A percentile compares a stretch with the other conserved stretches of the same genome.
phyloP scores from a whole-genome alignment of 139 green algal genomes.

The Coelastrella sp. region DNA sequence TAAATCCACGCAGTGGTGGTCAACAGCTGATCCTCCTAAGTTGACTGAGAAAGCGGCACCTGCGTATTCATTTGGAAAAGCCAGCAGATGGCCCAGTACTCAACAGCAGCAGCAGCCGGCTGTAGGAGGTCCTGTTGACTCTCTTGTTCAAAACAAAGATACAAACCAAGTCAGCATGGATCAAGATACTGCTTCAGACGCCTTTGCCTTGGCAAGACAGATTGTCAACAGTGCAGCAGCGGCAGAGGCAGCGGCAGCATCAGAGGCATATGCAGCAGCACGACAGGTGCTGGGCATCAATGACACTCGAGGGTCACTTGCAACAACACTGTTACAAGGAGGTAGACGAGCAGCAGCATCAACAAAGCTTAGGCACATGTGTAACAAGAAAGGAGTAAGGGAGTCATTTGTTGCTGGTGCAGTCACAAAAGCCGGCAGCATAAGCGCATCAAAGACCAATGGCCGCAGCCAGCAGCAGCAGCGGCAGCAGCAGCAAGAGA shows the following conservation, averaged over 20 bases:
- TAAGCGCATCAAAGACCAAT: too few relatives aligned
- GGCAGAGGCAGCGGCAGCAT: constrained; percentile 11
- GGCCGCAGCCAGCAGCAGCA: constrained; percentile 32
- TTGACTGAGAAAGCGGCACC: constrained; percentile 13
- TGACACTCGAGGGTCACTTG: too few relatives aligned
- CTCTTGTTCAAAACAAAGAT: too few relatives aligned
- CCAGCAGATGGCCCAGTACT: background rate
- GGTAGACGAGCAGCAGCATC: too few relatives aligned
- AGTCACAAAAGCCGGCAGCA: too few relatives aligned
- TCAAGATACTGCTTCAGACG: constrained; percentile 2
- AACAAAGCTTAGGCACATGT: too few relatives aligned
- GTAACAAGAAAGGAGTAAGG: too few relatives aligned
- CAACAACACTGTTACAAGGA: too few relatives aligned
- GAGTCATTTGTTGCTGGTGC: too few relatives aligned
- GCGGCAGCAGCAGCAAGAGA: background rate
- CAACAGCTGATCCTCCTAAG: too few relatives aligned
- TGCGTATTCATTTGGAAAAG: background rate
- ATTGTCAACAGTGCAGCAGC: background rate
- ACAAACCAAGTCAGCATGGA: constrained; percentile 9
- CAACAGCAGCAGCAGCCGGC: background rate
- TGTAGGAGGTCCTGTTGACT: too few relatives aligned
- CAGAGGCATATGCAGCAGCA: constrained; percentile 15
- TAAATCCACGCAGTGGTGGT: too few relatives aligned
- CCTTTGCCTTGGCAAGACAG: background rate
- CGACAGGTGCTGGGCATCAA: background rate